Evolutionary conservation across 2,329 filamentous ascomycete genomes (phyloP).

Genomic region (Truncatella angustata): DNA sequence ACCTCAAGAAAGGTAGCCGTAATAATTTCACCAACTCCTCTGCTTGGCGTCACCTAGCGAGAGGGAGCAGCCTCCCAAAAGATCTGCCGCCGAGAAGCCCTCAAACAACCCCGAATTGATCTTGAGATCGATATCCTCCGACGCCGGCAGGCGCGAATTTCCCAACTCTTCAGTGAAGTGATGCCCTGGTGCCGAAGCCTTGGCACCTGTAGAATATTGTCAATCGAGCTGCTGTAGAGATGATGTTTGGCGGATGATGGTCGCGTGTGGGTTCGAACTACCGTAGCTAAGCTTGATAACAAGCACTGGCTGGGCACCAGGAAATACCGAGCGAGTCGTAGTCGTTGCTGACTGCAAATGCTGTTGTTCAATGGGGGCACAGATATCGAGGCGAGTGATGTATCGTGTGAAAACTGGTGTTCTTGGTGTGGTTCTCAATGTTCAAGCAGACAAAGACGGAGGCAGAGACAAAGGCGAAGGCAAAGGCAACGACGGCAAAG

Average conservation of each 20-base stretch:
- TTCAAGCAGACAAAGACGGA: neutral
- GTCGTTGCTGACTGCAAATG: too few relatives aligned
- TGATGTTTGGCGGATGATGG: neutral
- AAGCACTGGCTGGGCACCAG: too few relatives aligned
- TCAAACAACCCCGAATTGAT: neutral
- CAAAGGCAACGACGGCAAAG: neutral
- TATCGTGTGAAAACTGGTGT: too few relatives aligned
- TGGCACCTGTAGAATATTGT: neutral
- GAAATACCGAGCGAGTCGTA: too few relatives aligned
- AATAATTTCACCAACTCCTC: neutral
- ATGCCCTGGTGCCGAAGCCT: neutral
- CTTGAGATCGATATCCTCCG: constrained; percentile 11
- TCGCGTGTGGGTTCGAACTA: too few relatives aligned
- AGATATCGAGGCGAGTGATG: too few relatives aligned
- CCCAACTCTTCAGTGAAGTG: neutral
- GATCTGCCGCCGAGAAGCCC: neutral
- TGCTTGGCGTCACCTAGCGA: neutral
- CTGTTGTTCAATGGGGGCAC: too few relatives aligned
- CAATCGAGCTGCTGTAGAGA: neutral
- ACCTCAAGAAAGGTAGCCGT: neutral
- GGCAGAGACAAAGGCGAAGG: neutral
- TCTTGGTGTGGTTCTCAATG: neutral
- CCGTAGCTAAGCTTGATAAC: too few relatives aligned
- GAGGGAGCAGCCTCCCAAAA: neutral
- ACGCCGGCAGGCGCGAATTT: constrained; percentile 11